phyloP scores from a whole-genome alignment of 495 filamentous ascomycete species.

The Schizothecium vesticola region DNA sequence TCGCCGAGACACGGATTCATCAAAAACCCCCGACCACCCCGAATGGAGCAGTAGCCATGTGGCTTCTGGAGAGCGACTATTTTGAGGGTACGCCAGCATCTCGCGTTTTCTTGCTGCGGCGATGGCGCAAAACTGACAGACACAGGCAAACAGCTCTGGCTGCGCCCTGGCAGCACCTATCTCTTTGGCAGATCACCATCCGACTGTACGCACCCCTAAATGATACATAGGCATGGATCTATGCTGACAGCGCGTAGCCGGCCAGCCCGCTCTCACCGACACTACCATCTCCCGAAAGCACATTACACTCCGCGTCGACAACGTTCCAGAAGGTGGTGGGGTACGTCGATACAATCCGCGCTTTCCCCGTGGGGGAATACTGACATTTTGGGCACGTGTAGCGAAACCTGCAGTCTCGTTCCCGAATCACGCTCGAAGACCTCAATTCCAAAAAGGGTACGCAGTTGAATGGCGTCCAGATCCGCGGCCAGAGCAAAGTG shows the following conservation, averaged over 20 bases:
- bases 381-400: constrained; percentile 23
- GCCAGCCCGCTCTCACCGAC: constrained; percentile 58
- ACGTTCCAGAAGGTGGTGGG: constrained; percentile 61
- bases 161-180: constrained; percentile 75
- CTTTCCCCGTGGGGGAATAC: neutral
- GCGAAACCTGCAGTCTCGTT: constrained; percentile 57
- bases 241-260: constrained; percentile 27
- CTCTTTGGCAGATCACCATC: constrained; percentile 63
- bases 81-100: constrained; percentile 38
- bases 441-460: constrained; percentile 76
- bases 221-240: constrained; percentile 11
- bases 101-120: neutral
- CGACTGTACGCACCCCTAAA: constrained; percentile 36
- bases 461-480: constrained; percentile 62
- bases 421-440: constrained; percentile 60
- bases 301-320: constrained; percentile 66
- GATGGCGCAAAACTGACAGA: neutral
- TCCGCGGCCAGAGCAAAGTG: constrained; percentile 50
- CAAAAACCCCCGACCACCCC: neutral
- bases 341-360: constrained; percentile 41
- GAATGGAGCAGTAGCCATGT: constrained; percentile 38
- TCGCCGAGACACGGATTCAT: neutral
- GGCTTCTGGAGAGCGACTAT: constrained; percentile 54
- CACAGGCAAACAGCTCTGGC: constrained; percentile 71
- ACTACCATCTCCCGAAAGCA: constrained; percentile 87